Conservation (phyloP, 371 early-diverging fungal species). For the Lichtheimia corymbifera region DNA sequence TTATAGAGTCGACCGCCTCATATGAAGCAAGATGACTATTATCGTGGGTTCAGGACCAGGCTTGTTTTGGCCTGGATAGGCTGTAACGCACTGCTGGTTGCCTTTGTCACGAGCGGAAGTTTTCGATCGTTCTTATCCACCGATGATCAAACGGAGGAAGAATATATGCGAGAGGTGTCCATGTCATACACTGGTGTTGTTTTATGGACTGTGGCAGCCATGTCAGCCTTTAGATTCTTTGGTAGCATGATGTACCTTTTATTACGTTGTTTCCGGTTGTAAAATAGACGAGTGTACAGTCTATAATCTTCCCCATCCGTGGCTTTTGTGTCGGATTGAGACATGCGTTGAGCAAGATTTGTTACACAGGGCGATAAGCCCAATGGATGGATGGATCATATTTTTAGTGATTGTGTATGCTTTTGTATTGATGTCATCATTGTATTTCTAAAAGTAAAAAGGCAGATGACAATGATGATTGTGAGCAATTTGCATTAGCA, state of each 20-base stretch:
- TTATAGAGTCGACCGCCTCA: constrained; percentile 67
- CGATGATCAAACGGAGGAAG: constrained; percentile 15
- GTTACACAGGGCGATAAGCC: too few species aligned
- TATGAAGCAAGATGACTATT: constrained; percentile 86
- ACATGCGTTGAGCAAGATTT: too few species aligned
- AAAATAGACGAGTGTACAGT: too few species aligned
- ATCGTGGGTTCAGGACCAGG: constrained; percentile 82
- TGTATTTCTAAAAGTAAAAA: too few species aligned
- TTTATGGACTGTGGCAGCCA: constrained; percentile 83
- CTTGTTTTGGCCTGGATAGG: constrained; percentile 85
- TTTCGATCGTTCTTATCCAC: constrained; percentile 41
- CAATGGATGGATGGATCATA: too few species aligned
- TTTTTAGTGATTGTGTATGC: too few species aligned
- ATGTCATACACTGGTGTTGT: constrained; percentile 74
- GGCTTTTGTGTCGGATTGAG: too few species aligned
- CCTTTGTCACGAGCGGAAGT: constrained; percentile 58
- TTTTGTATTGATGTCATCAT: too few species aligned
- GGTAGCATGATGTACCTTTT: constrained; percentile 62
- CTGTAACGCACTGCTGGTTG: constrained; percentile 80
- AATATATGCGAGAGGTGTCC: constrained; percentile 19
- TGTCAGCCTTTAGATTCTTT: constrained; percentile 75
- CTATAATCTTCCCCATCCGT: too few species aligned
- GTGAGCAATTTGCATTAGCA: too few species aligned
- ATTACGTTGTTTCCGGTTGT: constrained; percentile 22
- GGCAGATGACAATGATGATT: too few species aligned